Evolutionary conservation across 2,329 filamentous ascomycete genomes (phyloP), one percentile per base, ranked within the genome.

Genomic region (Sordariomycetes sp.): DNA sequence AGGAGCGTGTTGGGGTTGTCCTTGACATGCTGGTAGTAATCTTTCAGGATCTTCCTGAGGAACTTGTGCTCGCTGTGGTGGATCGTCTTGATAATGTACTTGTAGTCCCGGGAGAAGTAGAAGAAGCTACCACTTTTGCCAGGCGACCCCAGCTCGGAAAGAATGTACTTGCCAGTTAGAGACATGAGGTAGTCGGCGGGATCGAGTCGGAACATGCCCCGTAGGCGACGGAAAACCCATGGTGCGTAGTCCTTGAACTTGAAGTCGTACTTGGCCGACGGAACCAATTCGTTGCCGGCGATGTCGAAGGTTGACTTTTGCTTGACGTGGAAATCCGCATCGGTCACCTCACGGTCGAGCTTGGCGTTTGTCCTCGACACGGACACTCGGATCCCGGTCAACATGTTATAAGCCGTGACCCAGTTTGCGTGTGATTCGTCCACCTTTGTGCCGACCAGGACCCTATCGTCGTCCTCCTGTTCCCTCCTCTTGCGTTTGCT

Each of bases 181-280:
- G 92, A 98, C 79, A 98, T 93, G 40, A 98, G 77, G 55, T 98
- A 98, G 59, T 98, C 92, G 46, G 90, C 92, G 16, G 92, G 92
- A 54, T 98, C 92, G 36, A 96, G 75, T 47, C 82, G 79, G 65
- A 98, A 98, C 42, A 82, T 82, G 32, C 78, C 69, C 45, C 92
- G 84, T 28, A 98, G 72, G 60, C 87, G 86, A 50, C 92, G 86
- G 62, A 98, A 98, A 39, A 98, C 92, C 88, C 90, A 96, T 37
- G 92, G 92, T n/a, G 90, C 90, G 59, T 98, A 98, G 63, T 98
- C 92, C 66, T 98, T 98, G 72, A 98, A 98, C 61, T 98, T 98
- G 78, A 98, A 98, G 64, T 98, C 92, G 66, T 98, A 98, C 63
- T 98, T 96, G 46, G 92, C 88, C 41, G 90, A 95, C 16, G 92